A percentile compares a stretch with the other conserved stretches of the same genome.
These are phyloP conservation scores for Penicillium fuscoglaucum DNA, from an alignment of 2,329 filamentous ascomycete species.

Conservation along the genomic window DNA sequence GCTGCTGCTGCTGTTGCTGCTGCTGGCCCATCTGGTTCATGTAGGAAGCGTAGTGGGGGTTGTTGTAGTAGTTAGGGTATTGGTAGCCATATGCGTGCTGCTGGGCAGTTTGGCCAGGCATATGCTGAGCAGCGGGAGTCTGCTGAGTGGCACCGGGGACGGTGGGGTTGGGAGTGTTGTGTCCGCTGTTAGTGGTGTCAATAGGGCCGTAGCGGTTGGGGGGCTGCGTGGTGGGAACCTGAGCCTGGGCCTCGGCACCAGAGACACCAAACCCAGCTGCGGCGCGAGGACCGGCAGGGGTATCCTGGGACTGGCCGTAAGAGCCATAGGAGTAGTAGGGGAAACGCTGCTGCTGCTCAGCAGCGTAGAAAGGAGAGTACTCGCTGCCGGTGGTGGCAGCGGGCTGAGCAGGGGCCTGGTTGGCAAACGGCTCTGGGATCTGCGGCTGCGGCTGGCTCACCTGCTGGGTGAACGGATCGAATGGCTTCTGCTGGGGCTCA, in stretches of 20 bases:
- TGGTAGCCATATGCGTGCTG: slow-evolving; percentile 59
- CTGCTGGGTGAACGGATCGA: slow-evolving; percentile 83
- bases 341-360: slow-evolving; percentile 70
- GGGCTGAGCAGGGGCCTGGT: slow-evolving; percentile 59
- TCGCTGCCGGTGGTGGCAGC: slow-evolving; percentile 63
- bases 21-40: slow-evolving; percentile 55
- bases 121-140: slow-evolving; percentile 54
- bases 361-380: slow-evolving; percentile 82
- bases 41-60: slow-evolving; percentile 63
- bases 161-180: slow-evolving; percentile 85
- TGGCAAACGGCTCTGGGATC: slow-evolving; percentile 57
- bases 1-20: slow-evolving; percentile 45
- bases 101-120: slow-evolving; percentile 51
- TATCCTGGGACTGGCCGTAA: slow-evolving; percentile 72
- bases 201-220: slow-evolving; percentile 69
- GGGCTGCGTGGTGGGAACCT: slow-evolving; percentile 66
- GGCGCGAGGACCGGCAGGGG: slow-evolving; percentile 67
- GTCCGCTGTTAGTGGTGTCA: slow-evolving; percentile 80
- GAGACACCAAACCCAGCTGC: slow-evolving; percentile 72
- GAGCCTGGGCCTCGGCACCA: slow-evolving; percentile 60
- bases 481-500: slow-evolving; percentile 68
- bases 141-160: slow-evolving; percentile 56
- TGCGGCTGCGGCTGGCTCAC: slow-evolving; percentile 63
- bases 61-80: slow-evolving; percentile 58
- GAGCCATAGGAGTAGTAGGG: slow-evolving; percentile 72